phyloP scores from a whole-genome alignment of 148 eudicot genomes.

The Polygonum maritimum region DNA sequence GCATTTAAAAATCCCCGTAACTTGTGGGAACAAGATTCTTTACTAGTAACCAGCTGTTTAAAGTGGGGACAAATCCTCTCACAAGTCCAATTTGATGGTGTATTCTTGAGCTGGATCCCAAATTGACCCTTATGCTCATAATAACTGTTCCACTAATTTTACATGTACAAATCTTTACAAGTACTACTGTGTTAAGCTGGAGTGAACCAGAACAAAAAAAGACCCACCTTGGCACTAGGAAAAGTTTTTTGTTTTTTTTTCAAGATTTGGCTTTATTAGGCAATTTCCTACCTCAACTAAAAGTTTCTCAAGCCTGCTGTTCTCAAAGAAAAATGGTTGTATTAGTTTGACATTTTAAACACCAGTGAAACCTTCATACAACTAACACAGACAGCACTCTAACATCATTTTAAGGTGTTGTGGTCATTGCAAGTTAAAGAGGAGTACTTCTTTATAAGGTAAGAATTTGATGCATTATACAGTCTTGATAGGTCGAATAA shows the following conservation, averaged over 20 bases:
- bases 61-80: slow-evolving; percentile 6
- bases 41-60: slow-evolving; percentile 7
- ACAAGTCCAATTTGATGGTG: not conserved
- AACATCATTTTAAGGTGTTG: not conserved
- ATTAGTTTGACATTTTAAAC: not conserved
- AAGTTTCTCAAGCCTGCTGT: too few species aligned
- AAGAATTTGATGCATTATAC: too few species aligned
- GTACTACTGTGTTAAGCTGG: not conserved
- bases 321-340: too few species aligned
- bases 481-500: too few species aligned
- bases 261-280: slow-evolving; percentile 7
- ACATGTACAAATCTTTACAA: not conserved
- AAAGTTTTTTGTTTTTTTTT: not conserved
- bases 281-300: not conserved
- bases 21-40: slow-evolving; percentile 10
- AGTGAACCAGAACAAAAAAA: slow-evolving; percentile 6
- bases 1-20: slow-evolving; percentile 5
- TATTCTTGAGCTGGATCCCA: slow-evolving; percentile 13
- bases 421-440: not conserved
- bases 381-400: not conserved
- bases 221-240: not conserved
- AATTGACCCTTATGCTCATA: not conserved
- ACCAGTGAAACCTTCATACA: not conserved
- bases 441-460: too few species aligned
- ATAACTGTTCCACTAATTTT: not conserved